Evolutionary conservation across 371 early-diverging fungal species (phyloP).

Genomic region (Rhizomucor miehei): DNA sequence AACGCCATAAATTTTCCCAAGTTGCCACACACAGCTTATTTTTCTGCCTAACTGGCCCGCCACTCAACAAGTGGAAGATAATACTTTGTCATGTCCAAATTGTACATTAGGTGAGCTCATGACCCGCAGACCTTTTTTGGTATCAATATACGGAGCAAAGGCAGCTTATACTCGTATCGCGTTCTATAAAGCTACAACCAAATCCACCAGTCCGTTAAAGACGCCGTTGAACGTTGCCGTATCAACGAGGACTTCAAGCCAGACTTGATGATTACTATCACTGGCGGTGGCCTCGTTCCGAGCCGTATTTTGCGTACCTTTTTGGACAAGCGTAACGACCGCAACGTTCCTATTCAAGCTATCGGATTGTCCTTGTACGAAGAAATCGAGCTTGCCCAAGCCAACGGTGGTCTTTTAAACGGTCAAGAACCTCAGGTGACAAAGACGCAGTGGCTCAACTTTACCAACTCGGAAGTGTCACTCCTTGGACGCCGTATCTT

Average conservation of each 20-base stretch:
- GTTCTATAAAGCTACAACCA: constrained; percentile 66
- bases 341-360: constrained; percentile 78
- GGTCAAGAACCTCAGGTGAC: constrained; percentile 49
- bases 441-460: constrained; percentile 83
- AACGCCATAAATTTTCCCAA: too few species aligned
- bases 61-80: too few species aligned
- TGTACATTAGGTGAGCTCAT: constrained; percentile 34
- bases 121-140: neutral
- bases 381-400: constrained; percentile 58
- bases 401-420: constrained; percentile 25
- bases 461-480: constrained; percentile 56
- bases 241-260: constrained; percentile 65
- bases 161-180: neutral
- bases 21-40: too few species aligned
- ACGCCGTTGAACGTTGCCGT: constrained; percentile 53
- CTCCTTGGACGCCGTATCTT: constrained; percentile 68
- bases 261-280: constrained; percentile 64
- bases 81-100: constrained; percentile 29
- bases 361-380: constrained; percentile 78
- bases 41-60: constrained; percentile 9
- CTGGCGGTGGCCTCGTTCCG: constrained; percentile 71
- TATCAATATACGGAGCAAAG: neutral
- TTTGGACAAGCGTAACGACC: constrained; percentile 61
- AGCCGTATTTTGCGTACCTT: constrained; percentile 75
- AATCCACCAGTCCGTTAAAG: constrained; percentile 63